A percentile compares a stretch with the other conserved stretches of the same genome.
These are phyloP conservation scores for Tetrastigma voinierianum DNA, from an alignment of 164 flowering plant genomes.

Conservation along the genomic window DNA sequence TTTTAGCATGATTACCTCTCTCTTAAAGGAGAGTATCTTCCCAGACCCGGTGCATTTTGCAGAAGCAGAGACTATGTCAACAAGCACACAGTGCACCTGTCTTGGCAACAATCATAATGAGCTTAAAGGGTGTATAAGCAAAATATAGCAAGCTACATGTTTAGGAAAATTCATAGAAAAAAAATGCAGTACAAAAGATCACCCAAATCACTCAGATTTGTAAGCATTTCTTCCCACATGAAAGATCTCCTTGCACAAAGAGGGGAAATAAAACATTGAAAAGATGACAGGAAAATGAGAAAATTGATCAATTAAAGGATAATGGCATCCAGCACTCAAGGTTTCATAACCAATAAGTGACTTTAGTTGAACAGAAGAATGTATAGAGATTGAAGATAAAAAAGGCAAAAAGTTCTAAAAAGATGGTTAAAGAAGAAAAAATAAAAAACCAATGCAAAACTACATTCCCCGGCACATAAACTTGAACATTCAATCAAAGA, in stretches of 20 bases:
- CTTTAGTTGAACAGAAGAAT: not conserved
- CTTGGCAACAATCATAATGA: not conserved
- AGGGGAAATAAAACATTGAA: not conserved
- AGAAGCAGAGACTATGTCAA: slow-evolving; percentile 89
- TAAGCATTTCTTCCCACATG: not conserved
- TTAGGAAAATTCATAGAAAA: not conserved
- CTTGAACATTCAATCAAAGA: not conserved
- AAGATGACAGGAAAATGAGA: not conserved
- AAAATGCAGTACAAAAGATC: not conserved
- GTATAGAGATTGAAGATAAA: not conserved
- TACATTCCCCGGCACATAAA: not conserved
- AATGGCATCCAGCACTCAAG: not conserved
- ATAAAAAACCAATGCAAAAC: not conserved
- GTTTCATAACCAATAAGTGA: not conserved
- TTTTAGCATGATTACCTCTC: slow-evolving; percentile 62
- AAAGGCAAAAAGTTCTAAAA: not conserved
- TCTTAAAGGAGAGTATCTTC: slow-evolving; percentile 95
- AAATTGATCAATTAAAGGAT: not conserved
- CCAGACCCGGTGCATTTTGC: slow-evolving; percentile 99
- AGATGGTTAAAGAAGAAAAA: not conserved
- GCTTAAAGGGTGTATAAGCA: too few relatives aligned
- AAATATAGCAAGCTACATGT: not conserved
- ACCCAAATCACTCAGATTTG: not conserved
- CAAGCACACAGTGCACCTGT: slow-evolving; percentile 91
- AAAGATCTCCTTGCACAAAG: not conserved